Conservation (phyloP, 768 basidiomycete species). For the Mycena crocata region DNA sequence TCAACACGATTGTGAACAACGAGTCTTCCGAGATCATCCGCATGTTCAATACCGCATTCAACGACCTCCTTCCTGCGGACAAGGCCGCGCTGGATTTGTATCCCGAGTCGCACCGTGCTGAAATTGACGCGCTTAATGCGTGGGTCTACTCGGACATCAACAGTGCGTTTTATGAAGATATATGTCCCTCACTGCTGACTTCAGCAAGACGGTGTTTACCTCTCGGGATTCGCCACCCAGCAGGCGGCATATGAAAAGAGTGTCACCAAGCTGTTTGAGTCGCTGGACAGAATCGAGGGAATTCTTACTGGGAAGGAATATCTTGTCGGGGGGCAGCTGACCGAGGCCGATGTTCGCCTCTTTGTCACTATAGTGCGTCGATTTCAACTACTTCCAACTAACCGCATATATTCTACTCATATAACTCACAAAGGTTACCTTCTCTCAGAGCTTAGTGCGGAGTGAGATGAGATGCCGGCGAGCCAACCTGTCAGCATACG, state of each 20-base stretch:
- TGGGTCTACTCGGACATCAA: constrained; percentile 91
- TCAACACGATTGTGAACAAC: constrained; percentile 90
- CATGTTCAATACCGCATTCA: constrained; percentile 89
- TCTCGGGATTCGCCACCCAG: constrained; percentile 82
- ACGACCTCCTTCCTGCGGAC: constrained; percentile 72
- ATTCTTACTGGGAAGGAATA: constrained; percentile 83
- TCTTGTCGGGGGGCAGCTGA: constrained; percentile 83
- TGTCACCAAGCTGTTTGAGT: constrained; percentile 77
- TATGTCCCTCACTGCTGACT: neutral
- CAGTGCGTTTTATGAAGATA: constrained; percentile 60
- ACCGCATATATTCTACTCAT: no score
- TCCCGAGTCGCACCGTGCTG: constrained; percentile 54
- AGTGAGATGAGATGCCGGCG: no score
- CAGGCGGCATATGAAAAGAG: constrained; percentile 85
- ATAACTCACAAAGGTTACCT: no score
- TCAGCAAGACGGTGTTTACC: neutral
- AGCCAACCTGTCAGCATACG: no score
- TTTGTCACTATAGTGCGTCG: constrained; percentile 89
- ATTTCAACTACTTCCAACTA: no score
- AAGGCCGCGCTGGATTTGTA: constrained; percentile 52
- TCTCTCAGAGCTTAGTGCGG: no score
- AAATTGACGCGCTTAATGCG: constrained; percentile 87
- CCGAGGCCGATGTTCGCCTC: constrained; percentile 87
- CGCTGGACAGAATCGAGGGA: constrained; percentile 85
- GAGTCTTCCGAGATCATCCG: constrained; percentile 96